These are phyloP conservation scores for Aspergillus sclerotioniger DNA, from an alignment of 495 filamentous ascomycete species.

Conservation along the genomic window DNA sequence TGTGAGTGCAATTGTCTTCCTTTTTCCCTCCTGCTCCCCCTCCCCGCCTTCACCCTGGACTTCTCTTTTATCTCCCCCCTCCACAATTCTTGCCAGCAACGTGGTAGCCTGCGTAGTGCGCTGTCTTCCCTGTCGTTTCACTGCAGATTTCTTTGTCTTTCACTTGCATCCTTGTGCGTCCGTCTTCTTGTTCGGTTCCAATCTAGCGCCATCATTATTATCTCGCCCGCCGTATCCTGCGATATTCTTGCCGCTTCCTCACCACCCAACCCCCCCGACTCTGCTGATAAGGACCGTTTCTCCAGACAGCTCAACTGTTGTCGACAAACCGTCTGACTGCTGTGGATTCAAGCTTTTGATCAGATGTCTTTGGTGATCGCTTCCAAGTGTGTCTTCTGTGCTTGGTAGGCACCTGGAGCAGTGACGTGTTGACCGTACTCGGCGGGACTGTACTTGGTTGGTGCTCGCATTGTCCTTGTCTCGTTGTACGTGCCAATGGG, in stretches of 20 bases:
- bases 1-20: constrained; percentile 5
- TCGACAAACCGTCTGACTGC: background rate
- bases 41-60: constrained; percentile 10
- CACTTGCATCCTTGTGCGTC: constrained; percentile 19
- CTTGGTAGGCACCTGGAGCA: background rate
- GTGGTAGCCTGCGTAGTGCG: constrained; percentile 15
- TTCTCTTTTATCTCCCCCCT: constrained; percentile 9
- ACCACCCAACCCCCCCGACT: too few relatives aligned
- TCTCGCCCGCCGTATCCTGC: background rate
- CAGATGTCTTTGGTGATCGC: background rate
- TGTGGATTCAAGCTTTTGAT: background rate
- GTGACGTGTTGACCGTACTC: background rate
- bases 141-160: constrained; percentile 16
- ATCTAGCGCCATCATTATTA: background rate
- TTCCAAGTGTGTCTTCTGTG: background rate
- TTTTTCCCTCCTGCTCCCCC: constrained; percentile 8
- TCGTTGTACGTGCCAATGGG: background rate
- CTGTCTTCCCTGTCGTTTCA: constrained; percentile 7
- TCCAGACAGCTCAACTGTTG: background rate
- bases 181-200: background rate
- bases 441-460: background rate
- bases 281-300: background rate
- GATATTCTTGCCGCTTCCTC: background rate
- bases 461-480: background rate
- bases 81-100: constrained; percentile 12